Percentiles rank a stretch among this genome's conserved stretches.
Conservation (phyloP, 345 rosid genomes). For the Aquilaria yunnanensis region DNA sequence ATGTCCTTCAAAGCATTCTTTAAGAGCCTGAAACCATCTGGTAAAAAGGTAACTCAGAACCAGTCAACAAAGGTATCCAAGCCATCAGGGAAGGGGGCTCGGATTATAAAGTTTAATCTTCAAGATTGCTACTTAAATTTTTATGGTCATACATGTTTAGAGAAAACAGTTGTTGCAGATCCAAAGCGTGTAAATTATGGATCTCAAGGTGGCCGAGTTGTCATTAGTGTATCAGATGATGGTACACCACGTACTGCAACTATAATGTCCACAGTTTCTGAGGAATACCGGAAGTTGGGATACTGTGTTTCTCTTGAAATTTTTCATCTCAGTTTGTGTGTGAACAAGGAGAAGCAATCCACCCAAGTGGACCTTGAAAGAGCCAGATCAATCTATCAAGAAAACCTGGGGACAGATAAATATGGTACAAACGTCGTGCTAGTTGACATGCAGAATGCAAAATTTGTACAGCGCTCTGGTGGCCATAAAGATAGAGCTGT, state of each 20-base stretch:
- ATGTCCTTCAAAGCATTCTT: constrained; percentile 60
- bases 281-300: constrained; percentile 44
- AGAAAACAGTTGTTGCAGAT: constrained; percentile 52
- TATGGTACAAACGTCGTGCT: constrained; percentile 45
- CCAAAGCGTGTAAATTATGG: constrained; percentile 93
- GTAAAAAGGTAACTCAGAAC: constrained; percentile 40
- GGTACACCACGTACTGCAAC: constrained; percentile 69
- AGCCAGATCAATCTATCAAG: constrained; percentile 70
- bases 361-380: constrained; percentile 78
- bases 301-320: constrained; percentile 68
- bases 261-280: constrained; percentile 39
- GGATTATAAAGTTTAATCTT: constrained; percentile 55
- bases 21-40: constrained; percentile 35
- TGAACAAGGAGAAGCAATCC: constrained; percentile 75
- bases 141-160: constrained; percentile 55
- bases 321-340: constrained; percentile 51
- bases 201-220: constrained; percentile 78
- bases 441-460: constrained; percentile 72
- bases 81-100: constrained; percentile 67
- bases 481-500: constrained; percentile 71
- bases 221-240: constrained; percentile 53
- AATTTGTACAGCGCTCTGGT: constrained; percentile 74
- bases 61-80: constrained; percentile 41
- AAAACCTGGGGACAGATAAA: constrained; percentile 44
- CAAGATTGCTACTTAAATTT: constrained; percentile 63